Base-by-base conservation (phyloP, 2,329 filamentous ascomycete genomes). In the Trichoderma sp. region DNA sequence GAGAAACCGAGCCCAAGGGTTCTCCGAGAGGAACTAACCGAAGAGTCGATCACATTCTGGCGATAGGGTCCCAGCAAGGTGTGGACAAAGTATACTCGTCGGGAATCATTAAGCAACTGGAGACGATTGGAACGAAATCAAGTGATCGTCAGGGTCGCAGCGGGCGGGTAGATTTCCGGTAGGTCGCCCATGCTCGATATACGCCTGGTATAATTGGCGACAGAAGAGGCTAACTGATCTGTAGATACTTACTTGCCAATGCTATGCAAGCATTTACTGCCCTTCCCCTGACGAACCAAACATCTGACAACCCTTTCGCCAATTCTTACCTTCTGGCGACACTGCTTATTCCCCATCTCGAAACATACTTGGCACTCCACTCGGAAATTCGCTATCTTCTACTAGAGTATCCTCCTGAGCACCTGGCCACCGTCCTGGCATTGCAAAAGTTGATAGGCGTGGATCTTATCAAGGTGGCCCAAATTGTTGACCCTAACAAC, bases 81-180 rank as follows among this genome's bases (percentile, higher is more conserved):
- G 88, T 90, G 1, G 83, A 83, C 34, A 85, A 82, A 72, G 83
- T 84, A 2, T 87, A 88, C 63, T 80, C 85, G 6, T 80, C 82
- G 2, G 79, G 82, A 6, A 82, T 91, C 9, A 84, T 82, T 3
- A 82, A 84, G 0, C 85, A 85, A 69, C 77, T 91, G 12, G 88
- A 90, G 74, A 85, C 83, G 68, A 79, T 90, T 4, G 88, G 88
- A 0, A 82, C 79, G 7, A 87, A 87, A 72, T 79, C 83, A 0
- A 84, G 81, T 62, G 86, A 71, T 36, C 69, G 87, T 1, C 76
- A 83, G 11, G 86, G 83, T 20, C 84, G 86, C 50, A 88, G 85
- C 72, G 88, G 87, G 17, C 84, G 85, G 47, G 77, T 91, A n/a
- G 87, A 91, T 76, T 81, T 91, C 34, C 84, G 87, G 87, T 90